Percentiles rank a stretch among this genome's conserved stretches.
Evolutionary conservation across 2,329 filamentous ascomycete genomes (phyloP).

Genomic region (Nothopassalora personata): DNA sequence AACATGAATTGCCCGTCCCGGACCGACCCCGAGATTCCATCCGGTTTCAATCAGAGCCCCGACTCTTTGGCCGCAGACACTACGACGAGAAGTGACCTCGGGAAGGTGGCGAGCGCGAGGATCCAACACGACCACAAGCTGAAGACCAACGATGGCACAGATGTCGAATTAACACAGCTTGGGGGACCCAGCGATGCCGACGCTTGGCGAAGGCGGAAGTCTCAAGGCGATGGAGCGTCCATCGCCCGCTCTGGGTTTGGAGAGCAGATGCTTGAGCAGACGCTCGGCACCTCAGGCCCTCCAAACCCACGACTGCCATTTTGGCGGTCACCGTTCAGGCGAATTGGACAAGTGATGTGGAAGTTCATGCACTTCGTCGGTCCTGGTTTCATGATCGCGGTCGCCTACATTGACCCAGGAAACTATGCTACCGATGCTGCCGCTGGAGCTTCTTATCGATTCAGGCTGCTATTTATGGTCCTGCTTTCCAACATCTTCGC

Average conservation of each 20-base stretch:
- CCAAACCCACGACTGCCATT: conserved; percentile 19
- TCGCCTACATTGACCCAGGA: conserved; percentile 48
- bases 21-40: conserved; percentile 50
- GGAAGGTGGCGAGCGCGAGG: conserved; percentile 55
- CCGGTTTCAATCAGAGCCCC: conserved; percentile 59
- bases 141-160: conserved; percentile 27
- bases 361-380: conserved; percentile 57
- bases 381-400: conserved; percentile 58
- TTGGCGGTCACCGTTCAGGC: conserved; percentile 17
- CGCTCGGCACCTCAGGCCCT: conserved; percentile 12
- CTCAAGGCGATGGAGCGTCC: conserved; percentile 16
- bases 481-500: conserved; percentile 66
- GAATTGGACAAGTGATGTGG: conserved; percentile 16
- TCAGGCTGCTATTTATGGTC: conserved; percentile 62
- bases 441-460: conserved; percentile 61
- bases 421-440: conserved; percentile 68
- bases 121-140: conserved; percentile 44
- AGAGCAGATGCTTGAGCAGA: conserved; percentile 23
- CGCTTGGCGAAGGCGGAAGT: conserved; percentile 5
- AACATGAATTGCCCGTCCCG: conserved; percentile 63
- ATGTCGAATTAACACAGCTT: conserved; percentile 20
- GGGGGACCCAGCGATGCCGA: conserved; percentile 11
- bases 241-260: conserved; percentile 20
- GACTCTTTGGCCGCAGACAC: conserved; percentile 53
- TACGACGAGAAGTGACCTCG: conserved; percentile 58